Conservation (phyloP, 1,139 yeast genomes). For the Hansenula lynferdii region DNA sequence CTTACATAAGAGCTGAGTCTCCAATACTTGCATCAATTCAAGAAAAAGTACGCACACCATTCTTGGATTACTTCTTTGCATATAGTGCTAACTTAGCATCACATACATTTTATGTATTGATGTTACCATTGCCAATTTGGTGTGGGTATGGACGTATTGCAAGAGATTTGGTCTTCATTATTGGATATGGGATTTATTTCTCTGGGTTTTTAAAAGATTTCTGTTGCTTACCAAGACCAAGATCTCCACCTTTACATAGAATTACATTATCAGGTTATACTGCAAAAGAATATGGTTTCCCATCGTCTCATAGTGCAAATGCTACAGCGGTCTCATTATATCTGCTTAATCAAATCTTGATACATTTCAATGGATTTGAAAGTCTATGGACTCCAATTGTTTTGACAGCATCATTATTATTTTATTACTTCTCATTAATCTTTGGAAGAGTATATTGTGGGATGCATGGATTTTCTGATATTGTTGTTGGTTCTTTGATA, state of each 20-base stretch:
- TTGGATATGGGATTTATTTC: slow-evolving; percentile 82
- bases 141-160: slow-evolving; percentile 59
- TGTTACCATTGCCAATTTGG: slow-evolving; percentile 87
- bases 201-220: slow-evolving; percentile 80
- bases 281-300: slow-evolving; percentile 91
- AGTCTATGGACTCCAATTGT: background rate
- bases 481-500: slow-evolving; percentile 56
- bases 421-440: slow-evolving; percentile 64
- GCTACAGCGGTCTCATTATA: slow-evolving; percentile 75
- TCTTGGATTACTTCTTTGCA: slow-evolving; percentile 76
- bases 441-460: slow-evolving; percentile 91
- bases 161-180: slow-evolving; percentile 67
- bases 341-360: slow-evolving; percentile 25
- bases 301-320: slow-evolving; percentile 89
- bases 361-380: slow-evolving; percentile 6
- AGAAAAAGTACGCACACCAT: slow-evolving; percentile 39
- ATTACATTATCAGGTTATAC: slow-evolving; percentile 88
- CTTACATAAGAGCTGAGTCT: slow-evolving; percentile 64
- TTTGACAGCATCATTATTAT: background rate
- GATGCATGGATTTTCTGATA: slow-evolving; percentile 92
- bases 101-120: slow-evolving; percentile 87
- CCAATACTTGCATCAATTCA: slow-evolving; percentile 58
- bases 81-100: slow-evolving; percentile 89
- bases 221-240: slow-evolving; percentile 87
- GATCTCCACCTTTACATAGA: slow-evolving; percentile 87